Base-by-base conservation (phyloP, 2,329 filamentous ascomycete species). In the Hypoxylon sp. region DNA sequence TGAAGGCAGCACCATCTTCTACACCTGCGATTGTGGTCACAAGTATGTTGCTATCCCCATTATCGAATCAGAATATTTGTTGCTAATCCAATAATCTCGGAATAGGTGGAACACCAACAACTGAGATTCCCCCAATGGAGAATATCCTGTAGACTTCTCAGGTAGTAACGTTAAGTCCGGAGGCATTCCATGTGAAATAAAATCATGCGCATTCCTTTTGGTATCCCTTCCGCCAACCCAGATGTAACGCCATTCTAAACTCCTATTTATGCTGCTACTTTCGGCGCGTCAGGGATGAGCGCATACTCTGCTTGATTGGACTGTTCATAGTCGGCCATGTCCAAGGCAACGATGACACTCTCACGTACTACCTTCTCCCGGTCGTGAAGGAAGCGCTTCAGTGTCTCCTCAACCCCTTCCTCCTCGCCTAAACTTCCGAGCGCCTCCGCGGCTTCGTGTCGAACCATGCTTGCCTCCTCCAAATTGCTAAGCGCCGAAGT, bases 271-370 rank as follows among this genome's bases (percentile, higher is more conserved):
- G 52, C 62, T 27, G 38, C 76, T 54, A 73, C 74, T 59, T 73
- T 73, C 56, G 71, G 69, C 38, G 73, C 72, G 63, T 89, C 83
- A 2, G 92, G 93, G 61, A 97, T 87, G 66, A 96, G 81, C 35
- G 94, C 94, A 77, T 99, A 99, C 70, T 99, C 92, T 21, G 85
- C 77, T 73, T 96, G 85, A 30, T 90, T 89, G 62, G 86, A 89
- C 77, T 89, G 91, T 78, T 99, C 94, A 67, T 91, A 97, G 68
- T 97, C 93, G 7, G 92, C 94, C 91, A 99, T 99, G 72, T 99
- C 94, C 61, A 99, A 79, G 32, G 94, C 94, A 47, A 99, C 94
- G 63, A 97, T 85, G 27, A 96, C 87, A 71, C 93, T 97, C 69
- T 99, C 94, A 52, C 91, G 84, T 30, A 99, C 94, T 4, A 99